Evolutionary conservation across 768 basidiomycete species (phyloP), one percentile per base, ranked within the genome.

Genomic region (Sarcodon sp.): DNA sequence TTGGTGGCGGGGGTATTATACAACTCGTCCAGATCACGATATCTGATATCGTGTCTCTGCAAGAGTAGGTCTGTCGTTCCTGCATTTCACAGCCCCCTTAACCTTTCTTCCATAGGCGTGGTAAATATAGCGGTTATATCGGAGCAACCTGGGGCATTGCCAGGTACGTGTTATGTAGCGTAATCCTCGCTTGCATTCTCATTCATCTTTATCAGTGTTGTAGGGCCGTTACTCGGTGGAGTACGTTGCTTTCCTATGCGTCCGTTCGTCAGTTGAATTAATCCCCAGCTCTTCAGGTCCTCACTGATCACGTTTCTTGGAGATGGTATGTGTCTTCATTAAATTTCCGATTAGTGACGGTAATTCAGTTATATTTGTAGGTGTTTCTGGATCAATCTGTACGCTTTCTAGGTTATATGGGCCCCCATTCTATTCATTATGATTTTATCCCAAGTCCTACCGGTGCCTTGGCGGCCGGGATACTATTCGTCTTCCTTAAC

Each of bases 201-300:
- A 27, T 27, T 27, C 21, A 12, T 18, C 31, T 3, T 18, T 27
- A 46, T 44, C 11, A 77, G 80, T 51, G 77, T 85, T 15, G 53
- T 84, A 10, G 86, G 89, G 0, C 90, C 90, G 2, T 69, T 96
- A 10, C 63, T 92, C 11, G 89, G 89, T 49, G 89, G 88, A 50
- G 84, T 84, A 61, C 67, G 81, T 61, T 7, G 18, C 9, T 31
- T 16, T 33, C 21, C 12, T 12, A 38, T 32, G 6, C 13, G 34
- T 43, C 15, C 16, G 38, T 21, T 35, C 38, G 12, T 36, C 43
- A 39, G 7, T 44, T 35, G 38, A 32, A 38, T 44, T 47, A n/a
- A 27, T 50, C 51, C 35, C 52, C 48, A 36, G 39, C 35, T 21
- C 49, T 11, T 43, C 52, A 83, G 82, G 79, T 64, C 10, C 76